A percentile compares a stretch with the other conserved stretches of the same genome.
These are phyloP conservation scores for Cryphonectria naterciae DNA, from an alignment of 2,329 filamentous ascomycete species.

Conservation along the genomic window DNA sequence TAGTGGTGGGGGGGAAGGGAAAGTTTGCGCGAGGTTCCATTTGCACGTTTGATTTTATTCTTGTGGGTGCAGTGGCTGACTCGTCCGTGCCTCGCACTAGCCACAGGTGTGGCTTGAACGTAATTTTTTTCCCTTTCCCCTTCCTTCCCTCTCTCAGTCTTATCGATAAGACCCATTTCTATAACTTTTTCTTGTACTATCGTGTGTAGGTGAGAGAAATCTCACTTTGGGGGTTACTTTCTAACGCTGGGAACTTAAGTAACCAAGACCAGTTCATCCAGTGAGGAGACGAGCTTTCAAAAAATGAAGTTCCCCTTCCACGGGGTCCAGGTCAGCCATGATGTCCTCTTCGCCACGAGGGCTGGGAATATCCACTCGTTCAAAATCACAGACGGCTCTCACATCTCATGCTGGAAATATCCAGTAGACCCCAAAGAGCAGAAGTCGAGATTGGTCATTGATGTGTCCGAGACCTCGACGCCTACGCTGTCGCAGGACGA, in stretches of 20 bases:
- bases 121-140: no score
- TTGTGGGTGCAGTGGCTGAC: slow-evolving; percentile 15
- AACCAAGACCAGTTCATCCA: neutral
- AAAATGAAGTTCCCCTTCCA: slow-evolving; percentile 67
- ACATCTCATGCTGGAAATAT: slow-evolving; percentile 66
- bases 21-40: slow-evolving; percentile 3
- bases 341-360: slow-evolving; percentile 72
- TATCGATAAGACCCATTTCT: slow-evolving; percentile 10
- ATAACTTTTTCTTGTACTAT: neutral
- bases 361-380: slow-evolving; percentile 74
- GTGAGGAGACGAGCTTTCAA: slow-evolving; percentile 2
- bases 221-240: neutral
- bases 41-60: slow-evolving; percentile 25
- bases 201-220: neutral
- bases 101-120: neutral
- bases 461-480: slow-evolving; percentile 22
- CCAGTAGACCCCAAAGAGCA: slow-evolving; percentile 41
- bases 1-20: slow-evolving; percentile 5
- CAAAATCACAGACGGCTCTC: slow-evolving; percentile 58
- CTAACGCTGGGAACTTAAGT: no score
- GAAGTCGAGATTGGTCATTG: slow-evolving; percentile 14
- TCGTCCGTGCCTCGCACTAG: neutral
- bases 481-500: slow-evolving; percentile 19
- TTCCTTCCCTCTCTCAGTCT: neutral
- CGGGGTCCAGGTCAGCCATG: slow-evolving; percentile 57